Base-by-base conservation (phyloP, 192 early-diverging fungal species). In the Dimargaris verticillata region DNA sequence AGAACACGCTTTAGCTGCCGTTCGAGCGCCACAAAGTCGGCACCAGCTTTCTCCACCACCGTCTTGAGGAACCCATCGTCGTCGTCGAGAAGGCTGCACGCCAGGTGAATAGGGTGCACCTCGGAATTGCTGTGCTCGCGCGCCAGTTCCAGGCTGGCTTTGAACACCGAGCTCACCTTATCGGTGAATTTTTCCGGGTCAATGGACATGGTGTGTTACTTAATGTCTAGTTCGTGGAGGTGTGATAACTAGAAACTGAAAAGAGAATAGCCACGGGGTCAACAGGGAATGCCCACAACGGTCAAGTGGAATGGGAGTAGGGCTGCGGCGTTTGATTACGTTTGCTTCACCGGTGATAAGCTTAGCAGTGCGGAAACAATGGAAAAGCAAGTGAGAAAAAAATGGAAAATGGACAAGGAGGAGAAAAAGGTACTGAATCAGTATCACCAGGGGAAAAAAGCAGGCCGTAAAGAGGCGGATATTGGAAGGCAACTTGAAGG, bases 41-140 rank as follows among this genome's bases (percentile, higher is more conserved):
- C 92, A 25, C 93, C 95, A 25, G 89, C 77, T 67, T 88, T 94
- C 59, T 85, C 78, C 43, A 91, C 63, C 29, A 95, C 82, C 17
- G 73, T 81, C 66, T 76, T 87, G 63, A 88, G 71, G 38, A 95
- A 74, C 53, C 84, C 84, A 60, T 97, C 93, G 10, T 81, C 69
- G 64, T 87, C 86, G 64, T 91, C 85, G 65, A 92, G 74, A 49
- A 95, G 70, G 12, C 88, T 87, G 15, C 74, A 75, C 26, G 86
- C 81, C 28, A 99, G 62, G 67, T 99, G 95, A 4, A 80, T 70
- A 2, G 92, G 88, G n/a, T 81, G 72, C 4, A 99, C 64, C 29
- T 89, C 85, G 28, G 76, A 67, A 70, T 95, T 82, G 14, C 68
- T 66, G 69, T 79, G 84, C 63, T 95, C 90, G 18, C 74, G 77